phyloP scores from a whole-genome alignment of 208 protist genomes.

The Wallacemonas sp. region DNA sequence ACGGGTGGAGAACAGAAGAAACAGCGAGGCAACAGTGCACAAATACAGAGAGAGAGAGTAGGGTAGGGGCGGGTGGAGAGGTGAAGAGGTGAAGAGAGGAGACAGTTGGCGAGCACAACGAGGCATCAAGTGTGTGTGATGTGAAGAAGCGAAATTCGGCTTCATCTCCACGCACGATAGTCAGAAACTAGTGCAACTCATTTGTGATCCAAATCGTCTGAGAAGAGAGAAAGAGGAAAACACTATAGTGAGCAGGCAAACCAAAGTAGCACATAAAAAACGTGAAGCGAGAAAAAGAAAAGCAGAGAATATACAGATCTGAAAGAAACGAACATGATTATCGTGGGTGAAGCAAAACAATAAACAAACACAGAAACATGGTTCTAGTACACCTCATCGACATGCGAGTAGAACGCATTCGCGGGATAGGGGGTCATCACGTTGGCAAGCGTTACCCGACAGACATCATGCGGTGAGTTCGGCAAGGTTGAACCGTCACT shows the following conservation, averaged over 20 bases:
- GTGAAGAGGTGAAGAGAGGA: not conserved
- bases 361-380: not conserved
- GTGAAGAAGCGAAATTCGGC: no score
- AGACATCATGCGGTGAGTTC: not conserved
- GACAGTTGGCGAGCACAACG: not conserved
- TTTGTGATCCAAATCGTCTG: not conserved
- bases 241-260: slow-evolving; percentile 5
- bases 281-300: not conserved
- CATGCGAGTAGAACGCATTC: slow-evolving; percentile 9
- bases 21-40: not conserved
- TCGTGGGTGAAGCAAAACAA: not conserved
- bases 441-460: slow-evolving; percentile 10
- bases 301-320: slow-evolving; percentile 5
- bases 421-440: not conserved
- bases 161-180: no score
- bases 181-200: no score
- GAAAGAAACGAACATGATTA: slow-evolving; percentile 14
- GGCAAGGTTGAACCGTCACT: no score
- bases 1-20: not conserved
- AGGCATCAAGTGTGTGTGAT: not conserved
- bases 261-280: slow-evolving; percentile 9
- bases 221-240: slow-evolving; percentile 19
- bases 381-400: not conserved
- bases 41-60: not conserved
- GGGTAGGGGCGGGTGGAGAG: not conserved